Conservation (phyloP, 352 stramenopile genomes). For the Phytopythium cucurbitacearum region DNA sequence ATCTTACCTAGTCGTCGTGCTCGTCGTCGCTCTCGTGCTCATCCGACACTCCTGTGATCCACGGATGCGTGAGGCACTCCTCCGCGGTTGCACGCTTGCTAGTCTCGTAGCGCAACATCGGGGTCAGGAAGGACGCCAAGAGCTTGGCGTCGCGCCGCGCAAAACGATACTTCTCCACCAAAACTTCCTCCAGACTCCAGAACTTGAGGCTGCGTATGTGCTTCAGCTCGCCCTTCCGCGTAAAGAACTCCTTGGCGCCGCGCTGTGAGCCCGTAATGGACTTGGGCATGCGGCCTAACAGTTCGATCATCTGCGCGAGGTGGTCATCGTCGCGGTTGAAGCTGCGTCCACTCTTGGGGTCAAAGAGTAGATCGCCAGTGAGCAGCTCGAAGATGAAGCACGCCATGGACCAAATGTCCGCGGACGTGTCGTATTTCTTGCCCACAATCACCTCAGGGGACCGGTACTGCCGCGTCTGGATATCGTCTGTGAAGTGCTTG, state of each 20-base stretch:
- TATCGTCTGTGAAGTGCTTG: conserved; percentile 99
- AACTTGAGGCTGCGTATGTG: conserved; percentile 98
- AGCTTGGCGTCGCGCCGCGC: conserved; percentile 73
- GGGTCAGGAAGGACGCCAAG: conserved; percentile 93
- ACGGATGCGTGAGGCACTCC: conserved; percentile 93
- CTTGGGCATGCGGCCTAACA: conserved; percentile 97
- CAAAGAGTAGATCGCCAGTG: conserved; percentile 99
- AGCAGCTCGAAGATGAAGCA: conserved; percentile 99
- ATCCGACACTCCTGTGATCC: conserved; percentile 52
- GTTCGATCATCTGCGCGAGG: conserved; percentile 98
- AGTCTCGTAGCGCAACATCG: conserved; percentile 90
- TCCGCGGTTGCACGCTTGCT: conserved; percentile 88
- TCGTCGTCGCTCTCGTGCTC: conserved; percentile 10
- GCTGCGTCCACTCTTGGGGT: conserved; percentile 90
- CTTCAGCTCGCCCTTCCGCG: conserved; percentile 95
- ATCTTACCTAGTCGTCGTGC: neutral
- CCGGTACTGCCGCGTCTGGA: conserved; percentile 99
- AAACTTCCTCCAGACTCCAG: conserved; percentile 95
- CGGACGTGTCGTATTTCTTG: conserved; percentile 97
- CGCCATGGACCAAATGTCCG: conserved; percentile 98
- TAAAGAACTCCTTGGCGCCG: conserved; percentile 97
- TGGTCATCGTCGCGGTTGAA: conserved; percentile 95
- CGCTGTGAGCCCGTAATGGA: conserved; percentile 64
- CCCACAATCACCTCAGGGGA: conserved; percentile 97
- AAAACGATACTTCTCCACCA: conserved; percentile 98